phyloP scores from a whole-genome alignment of 1,284 basidiomycete genomes.

The Microbotryum silenes-acaulis region DNA sequence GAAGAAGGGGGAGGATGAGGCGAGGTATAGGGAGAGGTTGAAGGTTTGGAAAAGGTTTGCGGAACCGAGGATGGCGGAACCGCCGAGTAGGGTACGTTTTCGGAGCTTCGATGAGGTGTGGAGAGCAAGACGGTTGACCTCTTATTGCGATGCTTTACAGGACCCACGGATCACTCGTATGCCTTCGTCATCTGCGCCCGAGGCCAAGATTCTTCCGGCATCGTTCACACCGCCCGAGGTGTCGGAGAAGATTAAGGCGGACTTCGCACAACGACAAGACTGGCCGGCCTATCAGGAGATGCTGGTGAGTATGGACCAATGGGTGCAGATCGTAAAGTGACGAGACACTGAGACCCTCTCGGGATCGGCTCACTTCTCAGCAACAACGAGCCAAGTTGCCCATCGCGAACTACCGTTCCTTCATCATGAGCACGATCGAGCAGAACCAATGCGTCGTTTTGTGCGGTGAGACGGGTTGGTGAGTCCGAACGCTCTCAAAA shows the following conservation, averaged over 20 bases:
- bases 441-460: conserved; percentile 82
- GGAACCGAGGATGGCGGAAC: conserved; percentile 39
- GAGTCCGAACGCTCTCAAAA: conserved; percentile 24
- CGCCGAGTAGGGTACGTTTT: conserved; percentile 24
- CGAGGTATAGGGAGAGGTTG: conserved; percentile 52
- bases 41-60: conserved; percentile 54
- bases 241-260: conserved; percentile 47
- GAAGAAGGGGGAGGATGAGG: conserved; percentile 58
- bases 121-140: neutral
- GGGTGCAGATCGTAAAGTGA: neutral
- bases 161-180: conserved; percentile 9
- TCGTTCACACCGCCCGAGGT: conserved; percentile 9
- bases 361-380: neutral
- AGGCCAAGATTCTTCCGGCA: neutral
- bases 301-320: conserved; percentile 53
- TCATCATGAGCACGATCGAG: conserved; percentile 66
- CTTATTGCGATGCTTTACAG: neutral
- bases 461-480: conserved; percentile 97
- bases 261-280: conserved; percentile 55
- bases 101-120: conserved; percentile 9
- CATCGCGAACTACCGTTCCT: conserved; percentile 73
- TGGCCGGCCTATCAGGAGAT: conserved; percentile 72
- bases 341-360: neutral
- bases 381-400: conserved; percentile 51
- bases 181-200: neutral